A percentile compares a stretch with the other conserved stretches of the same genome.
phyloP scores from a whole-genome alignment of 2,329 filamentous ascomycete species.

The Arthrobotrys musiformis region DNA sequence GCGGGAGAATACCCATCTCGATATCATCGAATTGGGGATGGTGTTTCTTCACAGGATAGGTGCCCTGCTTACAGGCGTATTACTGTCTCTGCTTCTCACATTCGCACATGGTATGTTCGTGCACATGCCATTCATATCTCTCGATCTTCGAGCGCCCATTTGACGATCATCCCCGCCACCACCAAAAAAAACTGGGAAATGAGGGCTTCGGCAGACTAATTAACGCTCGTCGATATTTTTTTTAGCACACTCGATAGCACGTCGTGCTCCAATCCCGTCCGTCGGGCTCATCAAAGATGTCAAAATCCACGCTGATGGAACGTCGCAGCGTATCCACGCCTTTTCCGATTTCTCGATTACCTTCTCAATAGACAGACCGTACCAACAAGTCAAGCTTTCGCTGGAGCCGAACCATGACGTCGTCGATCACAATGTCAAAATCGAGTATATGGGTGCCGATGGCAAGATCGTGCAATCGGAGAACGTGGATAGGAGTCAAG shows the following conservation, averaged over 20 bases:
- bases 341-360: constrained; percentile 85
- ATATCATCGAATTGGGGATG: constrained; percentile 47
- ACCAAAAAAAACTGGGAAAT: constrained; percentile 1
- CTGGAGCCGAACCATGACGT: constrained; percentile 94
- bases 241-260: constrained; percentile 75
- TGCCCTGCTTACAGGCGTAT: constrained; percentile 52
- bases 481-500: constrained; percentile 75
- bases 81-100: constrained; percentile 42
- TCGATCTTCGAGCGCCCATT: constrained; percentile 18
- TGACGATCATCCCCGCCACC: neutral
- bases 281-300: constrained; percentile 79
- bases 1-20: neutral
- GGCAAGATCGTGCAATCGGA: constrained; percentile 76
- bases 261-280: constrained; percentile 77
- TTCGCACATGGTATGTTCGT: constrained; percentile 46
- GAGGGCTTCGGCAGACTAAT: constrained; percentile 24
- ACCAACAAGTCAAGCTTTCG: constrained; percentile 78
- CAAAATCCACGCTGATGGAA: constrained; percentile 74
- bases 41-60: constrained; percentile 48
- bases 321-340: constrained; percentile 80
- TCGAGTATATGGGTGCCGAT: constrained; percentile 78
- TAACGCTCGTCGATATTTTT: constrained; percentile 35
- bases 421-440: constrained; percentile 77
- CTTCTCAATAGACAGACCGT: constrained; percentile 76
- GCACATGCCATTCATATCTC: constrained; percentile 13